These are phyloP conservation scores for Hemileia vastatrix DNA, from an alignment of 1,284 basidiomycete genomes.

Conservation along the genomic window DNA sequence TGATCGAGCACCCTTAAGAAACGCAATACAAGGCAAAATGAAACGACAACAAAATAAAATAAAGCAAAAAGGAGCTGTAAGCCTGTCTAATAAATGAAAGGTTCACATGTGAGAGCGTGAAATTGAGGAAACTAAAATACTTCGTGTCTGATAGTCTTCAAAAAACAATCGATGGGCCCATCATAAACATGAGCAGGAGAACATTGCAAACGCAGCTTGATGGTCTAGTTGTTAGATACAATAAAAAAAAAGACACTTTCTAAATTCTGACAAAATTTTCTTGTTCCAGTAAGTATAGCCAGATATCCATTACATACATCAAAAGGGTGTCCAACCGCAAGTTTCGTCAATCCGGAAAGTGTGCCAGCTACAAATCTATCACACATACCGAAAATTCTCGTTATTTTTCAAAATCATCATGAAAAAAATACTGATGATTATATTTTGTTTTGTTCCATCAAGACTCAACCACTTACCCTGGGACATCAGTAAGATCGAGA, in stretches of 20 bases:
- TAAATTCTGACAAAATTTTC: conserved; percentile 31
- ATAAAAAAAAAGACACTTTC: neutral
- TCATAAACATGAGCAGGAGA: conserved; percentile 60
- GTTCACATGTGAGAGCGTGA: neutral
- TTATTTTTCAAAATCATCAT: too few species aligned
- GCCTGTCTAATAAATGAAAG: neutral
- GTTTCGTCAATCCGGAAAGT: conserved; percentile 45
- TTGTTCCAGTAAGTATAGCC: too few species aligned
- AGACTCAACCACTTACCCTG: too few species aligned
- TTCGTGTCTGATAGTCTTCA: conserved; percentile 57
- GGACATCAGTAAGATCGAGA: too few species aligned
- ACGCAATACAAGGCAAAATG: conserved; percentile 54
- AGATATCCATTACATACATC: conserved; percentile 22
- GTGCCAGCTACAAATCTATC: conserved; percentile 46
- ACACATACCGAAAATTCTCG: too few species aligned
- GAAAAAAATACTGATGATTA: too few species aligned
- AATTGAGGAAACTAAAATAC: conserved; percentile 48
- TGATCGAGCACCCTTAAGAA: neutral
- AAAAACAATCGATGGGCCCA: conserved; percentile 59
- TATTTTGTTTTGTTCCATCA: too few species aligned
- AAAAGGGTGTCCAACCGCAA: conserved; percentile 40
- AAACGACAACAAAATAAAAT: conserved; percentile 44
- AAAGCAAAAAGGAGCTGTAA: neutral
- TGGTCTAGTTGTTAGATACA: conserved; percentile 51
- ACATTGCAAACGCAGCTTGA: conserved; percentile 66